Evolutionary conservation across 2,329 filamentous ascomycete species (phyloP), one percentile per base, ranked within the genome.

Genomic region (Dothistroma pini): DNA sequence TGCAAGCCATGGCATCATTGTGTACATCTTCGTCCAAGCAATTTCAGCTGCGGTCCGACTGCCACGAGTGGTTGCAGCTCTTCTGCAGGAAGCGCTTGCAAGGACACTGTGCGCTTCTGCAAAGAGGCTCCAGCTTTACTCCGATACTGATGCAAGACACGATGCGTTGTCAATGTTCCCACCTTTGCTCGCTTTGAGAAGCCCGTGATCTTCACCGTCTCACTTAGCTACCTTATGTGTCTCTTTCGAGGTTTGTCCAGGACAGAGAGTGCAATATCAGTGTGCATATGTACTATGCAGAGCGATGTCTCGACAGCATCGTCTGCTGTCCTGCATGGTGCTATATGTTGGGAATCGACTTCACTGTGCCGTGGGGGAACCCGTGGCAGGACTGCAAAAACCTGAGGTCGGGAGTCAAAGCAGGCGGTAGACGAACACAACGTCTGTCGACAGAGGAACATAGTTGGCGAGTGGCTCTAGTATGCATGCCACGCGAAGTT

Each of bases 1-100:
- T 47, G 54, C 54, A 56, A 44, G 38, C 38, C 55, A 57, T 57
- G 47, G 29, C 55, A 57, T 57, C 44, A 57, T 35, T 49, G 55
- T 32, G 47, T 50, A 50, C 29, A n/a, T 35, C 25, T 14, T n/a
- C 34, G 41, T 19, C 55, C 55, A 57, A 49, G 41, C 44, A 35
- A 50, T 49, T 57, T 50, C n/a, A 16, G 32, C 19, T 22, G 31
- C 44, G 22, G 5, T 9, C 6, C 41, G 4, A 50, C 41, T 31
- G 19, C 41, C 16, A 38, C 38, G 7, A n/a, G 21, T 8, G 14
- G 48, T 16, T 29, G 38, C 32, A 21, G 22, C 35, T 22, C 21
- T 10, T 21, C 35, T 56, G 54, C 54, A 56, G 54, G 52, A 6
- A 44, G 41, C 41, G 41, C 41, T 44, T 44, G n/a, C 41, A 14